phyloP scores from a whole-genome alignment of 805 yeast genomes.

The Candida chauliodis region DNA sequence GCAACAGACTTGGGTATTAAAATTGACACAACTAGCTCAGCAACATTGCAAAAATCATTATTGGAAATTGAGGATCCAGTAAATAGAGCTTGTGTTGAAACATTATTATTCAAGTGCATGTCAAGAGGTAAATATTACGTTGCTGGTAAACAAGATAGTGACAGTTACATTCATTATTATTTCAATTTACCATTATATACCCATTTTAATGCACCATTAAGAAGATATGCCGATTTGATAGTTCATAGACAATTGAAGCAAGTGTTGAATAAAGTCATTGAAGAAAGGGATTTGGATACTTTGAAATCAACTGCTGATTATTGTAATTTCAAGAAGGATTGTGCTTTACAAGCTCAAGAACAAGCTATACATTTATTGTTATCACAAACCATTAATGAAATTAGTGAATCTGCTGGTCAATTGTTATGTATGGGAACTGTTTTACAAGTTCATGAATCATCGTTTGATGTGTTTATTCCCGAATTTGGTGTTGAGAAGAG shows the following conservation, averaged over 20 bases:
- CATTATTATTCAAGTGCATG: conserved; percentile 76
- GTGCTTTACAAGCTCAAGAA: conserved; percentile 89
- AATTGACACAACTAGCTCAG: conserved; percentile 71
- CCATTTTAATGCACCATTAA: conserved; percentile 88
- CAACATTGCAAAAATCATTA: conserved; percentile 69
- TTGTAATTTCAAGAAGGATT: conserved; percentile 93
- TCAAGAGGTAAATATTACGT: conserved; percentile 81
- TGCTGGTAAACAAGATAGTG: conserved; percentile 84
- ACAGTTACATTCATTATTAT: conserved; percentile 73
- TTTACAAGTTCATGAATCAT: conserved; percentile 89
- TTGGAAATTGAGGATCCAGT: conserved; percentile 58
- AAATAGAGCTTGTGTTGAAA: conserved; percentile 70
- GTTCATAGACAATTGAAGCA: conserved; percentile 89
- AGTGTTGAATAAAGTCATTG: conserved; percentile 43
- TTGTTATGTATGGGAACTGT: conserved; percentile 81
- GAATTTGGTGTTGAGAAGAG: conserved; percentile 94
- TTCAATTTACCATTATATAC: conserved; percentile 83
- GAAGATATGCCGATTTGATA: conserved; percentile 87
- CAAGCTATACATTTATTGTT: conserved; percentile 86
- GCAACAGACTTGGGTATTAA: conserved; percentile 62
- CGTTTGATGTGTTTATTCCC: conserved; percentile 89
- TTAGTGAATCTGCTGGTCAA: conserved; percentile 73
- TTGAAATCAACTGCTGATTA: conserved; percentile 83
- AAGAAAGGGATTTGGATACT: conserved; percentile 55
- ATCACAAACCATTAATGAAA: conserved; percentile 77